Base-by-base conservation (phyloP, 306 rosid species). In the Fagus crenata region DNA sequence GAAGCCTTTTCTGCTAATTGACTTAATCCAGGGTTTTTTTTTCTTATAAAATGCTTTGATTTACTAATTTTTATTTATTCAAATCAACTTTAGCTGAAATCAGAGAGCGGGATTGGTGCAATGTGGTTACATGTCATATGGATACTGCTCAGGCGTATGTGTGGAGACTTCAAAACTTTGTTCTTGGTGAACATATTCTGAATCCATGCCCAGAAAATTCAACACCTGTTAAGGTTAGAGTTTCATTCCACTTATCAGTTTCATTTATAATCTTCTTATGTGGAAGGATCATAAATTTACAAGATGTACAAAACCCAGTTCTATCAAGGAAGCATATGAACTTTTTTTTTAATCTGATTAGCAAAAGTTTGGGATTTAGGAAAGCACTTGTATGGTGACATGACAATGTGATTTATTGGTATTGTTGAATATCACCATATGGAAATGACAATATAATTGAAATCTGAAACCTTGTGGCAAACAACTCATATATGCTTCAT, bases 91-190 rank as follows among this genome's bases (percentile, higher is more conserved):
- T 75, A 92, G 98, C 98, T 84, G 98, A 95, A 89, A 92, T 95
- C 80, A 88, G 98, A 89, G 98, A 92, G 85, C 96, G 97, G 28
- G 98, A 95, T 82, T 95, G 98, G 98, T 95, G 96, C 90, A 95
- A 95, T 83, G 98, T 92, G 82, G 97, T 95, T 84, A 95, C 98
- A 53, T 95, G 98, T 83, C 98, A 95, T 79, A 84, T 88, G 91
- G 97, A 92, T 86, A 89, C 97, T 70, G 80, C 90, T 40, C 93
- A 85, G 77, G 98, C 97, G 67, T 95, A 92, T 86, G 91, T 92
- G 51, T 95, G 98, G 98, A 88, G 92, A 86, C 98, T 95, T 80
- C 97, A 95, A 84, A 92, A 92, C 83, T 95, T 92, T 86, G 97
- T 95, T 77, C 93, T 95, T 42, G 97, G 98, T 73, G 96, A 95